Base-by-base conservation (phyloP, 257 asterid genomes). In the Capsicum pubescens region DNA sequence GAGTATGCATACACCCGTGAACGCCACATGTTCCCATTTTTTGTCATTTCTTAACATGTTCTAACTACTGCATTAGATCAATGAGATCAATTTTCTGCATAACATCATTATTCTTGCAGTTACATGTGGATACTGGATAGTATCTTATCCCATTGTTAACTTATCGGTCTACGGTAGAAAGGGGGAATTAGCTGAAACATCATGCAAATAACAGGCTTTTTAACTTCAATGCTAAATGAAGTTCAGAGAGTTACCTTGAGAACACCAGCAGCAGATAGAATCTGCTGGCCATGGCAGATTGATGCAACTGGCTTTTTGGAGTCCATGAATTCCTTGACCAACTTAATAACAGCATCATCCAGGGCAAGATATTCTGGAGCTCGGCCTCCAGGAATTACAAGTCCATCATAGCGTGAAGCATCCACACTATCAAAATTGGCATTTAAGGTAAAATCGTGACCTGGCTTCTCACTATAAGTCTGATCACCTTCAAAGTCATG, bases 401-500 rank as follows among this genome's bases (percentile, higher is more conserved):
- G 92, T 54, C 97, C 99, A 81, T 96, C 97, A 64, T 94, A 96
- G 89, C 87, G 90, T 15, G 97, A 92, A 87, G 91, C 89, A 60
- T 93, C 86, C 79, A 94, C 46, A 50, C 88, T 85, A 21, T 91
- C 94, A 64, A 94, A 96, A 59, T 86, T 83, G 5, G 95, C 95
- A 39, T 91, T 96, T 61, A 94, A 87, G 81, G 95, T 87, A 44
- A 96, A 96, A 85, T 94, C 91, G 88, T 96, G 98, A 67, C 99
- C 98, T 17, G 98, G 97, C 89, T 96, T 96, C 91, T 96, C 99
- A 80, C 97, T 93, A 68, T 96, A 96, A 58, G 99, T 94, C 86
- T 96, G 98, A 89, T 94, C 99, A 58, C 99, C 99, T 92, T 96
- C 99, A 44, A 96, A 96, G 86, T 96, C 99, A 56, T 94, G 99